A percentile compares a stretch with the other conserved stretches of the same genome.
Conservation (phyloP, 2,329 filamentous ascomycete genomes). For the Microascus cirrosus region DNA sequence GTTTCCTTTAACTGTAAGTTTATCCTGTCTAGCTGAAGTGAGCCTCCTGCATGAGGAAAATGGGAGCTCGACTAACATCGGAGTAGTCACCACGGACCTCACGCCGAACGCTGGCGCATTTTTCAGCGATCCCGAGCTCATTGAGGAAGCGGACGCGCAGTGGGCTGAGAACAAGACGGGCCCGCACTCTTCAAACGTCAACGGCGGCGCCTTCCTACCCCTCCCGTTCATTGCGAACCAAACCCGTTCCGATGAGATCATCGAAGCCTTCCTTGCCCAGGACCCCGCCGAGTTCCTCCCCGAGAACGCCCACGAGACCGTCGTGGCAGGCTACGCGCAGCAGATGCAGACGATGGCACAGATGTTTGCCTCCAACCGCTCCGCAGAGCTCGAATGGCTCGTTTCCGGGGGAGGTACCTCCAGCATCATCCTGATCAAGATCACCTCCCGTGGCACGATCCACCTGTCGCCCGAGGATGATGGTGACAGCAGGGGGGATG, state of each 20-base stretch:
- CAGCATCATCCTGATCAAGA: slow-evolving; percentile 16
- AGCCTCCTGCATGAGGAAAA: neutral
- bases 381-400: slow-evolving; percentile 13
- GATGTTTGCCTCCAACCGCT: slow-evolving; percentile 9
- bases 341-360: slow-evolving; percentile 10
- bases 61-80: neutral
- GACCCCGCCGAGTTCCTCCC: slow-evolving; percentile 13
- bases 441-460: slow-evolving; percentile 40
- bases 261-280: slow-evolving; percentile 11
- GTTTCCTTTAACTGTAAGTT: slow-evolving; percentile 8
- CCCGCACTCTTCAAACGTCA: slow-evolving; percentile 10
- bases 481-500: slow-evolving; percentile 18
- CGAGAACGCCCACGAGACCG: slow-evolving; percentile 6
- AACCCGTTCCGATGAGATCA: slow-evolving; percentile 9
- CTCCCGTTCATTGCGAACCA: slow-evolving; percentile 10
- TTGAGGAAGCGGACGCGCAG: neutral
- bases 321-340: slow-evolving; percentile 10
- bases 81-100: neutral
- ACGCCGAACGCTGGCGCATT: slow-evolving; percentile 1
- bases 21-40: neutral
- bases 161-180: slow-evolving; percentile 7
- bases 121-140: neutral
- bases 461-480: slow-evolving; percentile 32
- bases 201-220: slow-evolving; percentile 10
- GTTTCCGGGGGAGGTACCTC: slow-evolving; percentile 7